Base-by-base conservation (phyloP, 2,329 filamentous ascomycete species). In the Coleophoma crateriformis region DNA sequence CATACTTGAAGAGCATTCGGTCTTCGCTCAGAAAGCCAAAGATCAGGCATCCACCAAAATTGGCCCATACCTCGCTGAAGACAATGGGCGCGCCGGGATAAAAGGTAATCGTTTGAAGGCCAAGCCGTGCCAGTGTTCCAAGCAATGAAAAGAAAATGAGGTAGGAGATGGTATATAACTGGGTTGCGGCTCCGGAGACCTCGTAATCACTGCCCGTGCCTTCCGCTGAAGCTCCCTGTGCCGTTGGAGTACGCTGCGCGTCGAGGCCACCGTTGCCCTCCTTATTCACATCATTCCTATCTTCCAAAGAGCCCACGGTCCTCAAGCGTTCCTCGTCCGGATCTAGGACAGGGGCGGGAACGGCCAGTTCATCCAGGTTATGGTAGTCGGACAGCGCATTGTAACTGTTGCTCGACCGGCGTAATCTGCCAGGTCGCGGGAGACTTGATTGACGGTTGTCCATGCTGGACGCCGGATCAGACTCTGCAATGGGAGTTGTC, bases 21-120 rank as follows among this genome's bases (percentile, higher is more conserved):
- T 96, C 89, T 68, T 96, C 88, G 10, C 80, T 71, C 2, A 96
- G 75, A 62, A 95, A 95, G 2, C 94, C 92, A 81, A 97, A 87
- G 50, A 95, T 58, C 0, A 95, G 64, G 49, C 87, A 87, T 1
- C 92, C 92, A 1, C 75, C 81, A 43, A 96, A 85, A 61, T 97
- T 96, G 52, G 90, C 85, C 92, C 92, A 97, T 19, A 95, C 68
- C 2, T 87, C 84, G 46, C 82, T 78, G 49, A 88, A 91, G 5
- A 81, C 72, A 19, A 94, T 73, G 0, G 90, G 90, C 0, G 87
- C 81, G 19, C 85, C 86, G 1, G 87, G 83, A 64, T 95, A 96
- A 49, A 77, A 81, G 0, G 90, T 94, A 46, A 96, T 70, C 43
- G 85, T 84, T 62, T 90, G 82, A 7, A 96, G 70, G 4, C 90